Evolutionary conservation across 2,329 filamentous ascomycete genomes (phyloP).

Genomic region (Curvularia eragrostidis): DNA sequence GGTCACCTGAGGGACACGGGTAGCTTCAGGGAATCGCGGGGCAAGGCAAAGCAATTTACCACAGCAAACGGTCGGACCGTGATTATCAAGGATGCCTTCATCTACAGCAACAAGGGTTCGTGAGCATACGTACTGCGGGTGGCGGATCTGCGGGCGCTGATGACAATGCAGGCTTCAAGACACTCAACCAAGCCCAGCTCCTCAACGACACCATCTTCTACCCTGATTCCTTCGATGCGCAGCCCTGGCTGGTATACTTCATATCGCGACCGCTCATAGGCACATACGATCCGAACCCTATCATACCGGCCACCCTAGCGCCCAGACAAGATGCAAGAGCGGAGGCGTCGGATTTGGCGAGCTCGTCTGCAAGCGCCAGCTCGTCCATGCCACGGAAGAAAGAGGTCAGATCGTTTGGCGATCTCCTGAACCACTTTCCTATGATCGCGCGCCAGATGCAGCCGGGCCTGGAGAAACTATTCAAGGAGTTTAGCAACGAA

Average conservation of each 20-base stretch:
- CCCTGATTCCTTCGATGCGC: slow-evolving; percentile 83
- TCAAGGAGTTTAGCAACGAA: slow-evolving; percentile 85
- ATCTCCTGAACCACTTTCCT: slow-evolving; percentile 88
- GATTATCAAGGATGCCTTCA: slow-evolving; percentile 88
- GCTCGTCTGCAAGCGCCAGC: slow-evolving; percentile 34
- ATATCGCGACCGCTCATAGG: slow-evolving; percentile 90
- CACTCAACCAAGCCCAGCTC: slow-evolving; percentile 85
- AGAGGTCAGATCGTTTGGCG: slow-evolving; percentile 87
- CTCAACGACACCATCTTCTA: slow-evolving; percentile 87
- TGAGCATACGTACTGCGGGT: background rate
- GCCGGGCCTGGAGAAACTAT: slow-evolving; percentile 83
- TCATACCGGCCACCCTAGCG: slow-evolving; percentile 64
- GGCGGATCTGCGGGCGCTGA: slow-evolving; percentile 17
- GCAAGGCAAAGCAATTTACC: slow-evolving; percentile 91
- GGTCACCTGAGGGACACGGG: slow-evolving; percentile 59
- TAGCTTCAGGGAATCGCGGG: slow-evolving; percentile 79
- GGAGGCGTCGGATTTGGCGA: slow-evolving; percentile 12
- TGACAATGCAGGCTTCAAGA: slow-evolving; percentile 78
- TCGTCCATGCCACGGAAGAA: slow-evolving; percentile 73
- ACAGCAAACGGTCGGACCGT: slow-evolving; percentile 93
- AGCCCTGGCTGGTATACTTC: slow-evolving; percentile 96
- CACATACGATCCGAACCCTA: slow-evolving; percentile 76
- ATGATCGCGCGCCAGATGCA: slow-evolving; percentile 98
- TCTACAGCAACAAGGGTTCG: slow-evolving; percentile 95
- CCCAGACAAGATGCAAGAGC: slow-evolving; percentile 27